Evolutionary conservation across 2,329 filamentous ascomycete species (phyloP), one percentile per base, ranked within the genome.

Genomic region (Penicillium sclerotigenum): DNA sequence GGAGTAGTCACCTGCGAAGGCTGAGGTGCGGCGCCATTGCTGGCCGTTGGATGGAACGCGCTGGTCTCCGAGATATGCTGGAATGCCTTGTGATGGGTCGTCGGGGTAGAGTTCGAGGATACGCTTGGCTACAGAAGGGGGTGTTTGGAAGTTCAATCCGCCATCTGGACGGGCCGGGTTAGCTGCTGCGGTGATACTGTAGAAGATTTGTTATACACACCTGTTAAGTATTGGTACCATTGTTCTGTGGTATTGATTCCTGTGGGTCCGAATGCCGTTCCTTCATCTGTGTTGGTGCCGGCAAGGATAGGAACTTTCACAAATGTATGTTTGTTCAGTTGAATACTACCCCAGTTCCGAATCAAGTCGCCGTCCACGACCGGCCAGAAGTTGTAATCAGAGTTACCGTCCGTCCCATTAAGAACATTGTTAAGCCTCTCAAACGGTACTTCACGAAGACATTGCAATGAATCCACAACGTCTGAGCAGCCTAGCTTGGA

Each of bases 261-360:
- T 6, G 58, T 68, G 11, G 79, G 77, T 0, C 77, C 80, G 63
- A 87, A 87, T 1, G 75, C 74, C 0, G 80, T 81, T 2, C 85
- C 87, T 67, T 90, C 87, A 62, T 89, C 87, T 1, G 80, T 81
- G 68, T 88, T 89, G 34, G 80, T 80, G 7, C 87, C 87, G 33
- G 80, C 74, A 7, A 90, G 76, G 38, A 88, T 80, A 1, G 86
- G 84, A 0, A 89, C 83, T 50, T 83, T 79, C 54, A 87, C 81
- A 60, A 88, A 88, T 18, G 79, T 78, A 45, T 85, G 85, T 5
- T 78, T 68, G 1, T 74, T 71, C 6, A 89, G 73, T 61, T 86
- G 82, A 8, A 78, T 68, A 10, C 80, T 81, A 1, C 79, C 80
- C 59, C 78, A 80, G 8, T 78, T 77, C 10, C 74, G 72, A 18